Percentiles rank a stretch among this genome's conserved stretches.
Evolutionary conservation across 129 eudicot genomes (phyloP).

Genomic region (Artemisia annua): DNA sequence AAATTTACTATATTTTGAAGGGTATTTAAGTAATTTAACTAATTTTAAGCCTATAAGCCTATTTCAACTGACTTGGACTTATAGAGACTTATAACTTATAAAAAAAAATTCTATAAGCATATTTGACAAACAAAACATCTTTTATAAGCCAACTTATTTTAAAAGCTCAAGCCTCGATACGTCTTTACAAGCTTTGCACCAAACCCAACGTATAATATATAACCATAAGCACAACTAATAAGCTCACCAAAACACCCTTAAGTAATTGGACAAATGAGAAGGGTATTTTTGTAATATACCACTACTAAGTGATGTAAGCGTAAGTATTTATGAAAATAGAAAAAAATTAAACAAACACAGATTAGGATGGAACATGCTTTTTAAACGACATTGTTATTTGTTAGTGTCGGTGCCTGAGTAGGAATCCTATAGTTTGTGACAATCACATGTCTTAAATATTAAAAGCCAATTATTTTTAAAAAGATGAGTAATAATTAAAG

Average conservation of each 20-base stretch:
- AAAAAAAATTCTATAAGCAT: too few relatives aligned
- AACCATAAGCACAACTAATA: too few relatives aligned
- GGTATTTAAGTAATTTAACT: too few relatives aligned
- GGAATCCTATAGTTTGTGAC: slow-evolving; percentile 15
- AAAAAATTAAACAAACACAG: not conserved
- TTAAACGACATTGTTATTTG: slow-evolving; percentile 12
- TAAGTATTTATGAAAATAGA: not conserved
- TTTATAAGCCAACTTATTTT: too few relatives aligned
- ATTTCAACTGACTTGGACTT: too few relatives aligned
- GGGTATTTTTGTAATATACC: not conserved
- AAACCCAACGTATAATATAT: too few relatives aligned
- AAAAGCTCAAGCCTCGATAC: too few relatives aligned
- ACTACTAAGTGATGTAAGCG: not conserved
- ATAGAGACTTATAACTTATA: too few relatives aligned
- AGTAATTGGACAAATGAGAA: not conserved
- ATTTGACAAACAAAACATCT: too few relatives aligned
- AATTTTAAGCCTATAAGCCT: too few relatives aligned
- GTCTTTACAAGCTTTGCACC: too few relatives aligned
- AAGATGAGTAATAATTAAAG: not conserved
- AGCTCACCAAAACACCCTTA: not conserved
- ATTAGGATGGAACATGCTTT: slow-evolving; percentile 9
- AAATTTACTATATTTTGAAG: too few relatives aligned
- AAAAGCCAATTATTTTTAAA: slow-evolving; percentile 8
- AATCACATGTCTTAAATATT: slow-evolving; percentile 10
- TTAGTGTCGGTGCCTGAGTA: slow-evolving; percentile 26